Percentiles rank a stretch among this genome's conserved stretches.
Evolutionary conservation across 768 basidiomycete genomes (phyloP).

Genomic region (Jaapia argillacea): DNA sequence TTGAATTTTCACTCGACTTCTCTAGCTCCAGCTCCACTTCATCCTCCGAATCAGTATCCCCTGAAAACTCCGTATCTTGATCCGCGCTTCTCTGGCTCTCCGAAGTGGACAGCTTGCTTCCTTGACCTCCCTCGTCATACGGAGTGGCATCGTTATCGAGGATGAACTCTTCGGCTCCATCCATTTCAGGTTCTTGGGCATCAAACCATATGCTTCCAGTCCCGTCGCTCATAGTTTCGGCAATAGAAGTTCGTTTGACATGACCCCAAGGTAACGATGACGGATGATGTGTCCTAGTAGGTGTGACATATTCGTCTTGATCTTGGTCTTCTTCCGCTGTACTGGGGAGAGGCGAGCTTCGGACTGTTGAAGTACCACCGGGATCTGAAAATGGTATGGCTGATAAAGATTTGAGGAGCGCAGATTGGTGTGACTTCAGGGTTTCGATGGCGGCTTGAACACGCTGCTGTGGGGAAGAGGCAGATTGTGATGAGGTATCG

Average conservation of each 20-base stretch:
- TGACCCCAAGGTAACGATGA: conserved; percentile 7
- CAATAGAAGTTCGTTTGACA: conserved; percentile 12
- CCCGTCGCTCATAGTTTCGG: conserved; percentile 16
- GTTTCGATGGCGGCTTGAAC: conserved; percentile 36
- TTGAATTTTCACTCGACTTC: conserved; percentile 4
- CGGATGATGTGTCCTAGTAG: conserved; percentile 9
- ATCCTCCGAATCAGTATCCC: conserved; percentile 4
- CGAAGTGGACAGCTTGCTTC: conserved; percentile 15
- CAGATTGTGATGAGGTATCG: conserved; percentile 2
- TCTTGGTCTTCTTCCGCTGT: conserved; percentile 36
- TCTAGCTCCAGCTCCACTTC: not conserved
- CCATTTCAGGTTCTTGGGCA: conserved; percentile 42
- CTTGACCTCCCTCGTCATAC: conserved; percentile 18
- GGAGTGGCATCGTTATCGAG: conserved; percentile 31
- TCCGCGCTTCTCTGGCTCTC: conserved; percentile 22
- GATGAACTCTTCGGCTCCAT: conserved; percentile 64
- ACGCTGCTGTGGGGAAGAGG: conserved; percentile 26
- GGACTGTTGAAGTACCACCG: conserved; percentile 11
- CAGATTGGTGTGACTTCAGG: conserved; percentile 51
- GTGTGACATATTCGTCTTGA: conserved; percentile 13
- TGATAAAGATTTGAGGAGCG: conserved; percentile 29
- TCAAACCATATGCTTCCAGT: conserved; percentile 62
- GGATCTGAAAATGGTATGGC: conserved; percentile 12
- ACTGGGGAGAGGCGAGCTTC: conserved; percentile 27
- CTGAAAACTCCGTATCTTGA: conserved; percentile 1